Base-by-base conservation (phyloP, 2,329 filamentous ascomycete species). In the Cladophialophora exuberans region DNA sequence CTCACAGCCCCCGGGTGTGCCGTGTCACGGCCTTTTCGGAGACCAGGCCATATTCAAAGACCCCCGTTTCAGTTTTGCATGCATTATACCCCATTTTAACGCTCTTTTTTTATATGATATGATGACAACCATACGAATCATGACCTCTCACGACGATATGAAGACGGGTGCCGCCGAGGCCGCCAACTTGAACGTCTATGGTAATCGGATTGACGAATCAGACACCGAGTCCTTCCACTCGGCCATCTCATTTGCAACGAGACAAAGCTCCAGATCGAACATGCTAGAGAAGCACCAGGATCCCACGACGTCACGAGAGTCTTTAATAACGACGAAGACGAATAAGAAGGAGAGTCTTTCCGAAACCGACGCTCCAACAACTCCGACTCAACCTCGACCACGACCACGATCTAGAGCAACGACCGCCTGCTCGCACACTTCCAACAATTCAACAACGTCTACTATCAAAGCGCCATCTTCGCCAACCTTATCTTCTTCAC, bases 141-240 rank as follows among this genome's bases (percentile, higher is more conserved):
- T 48, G 43, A 53, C 13, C 33, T 38, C 28, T 15, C 47, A 39
- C 7, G 38, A 36, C 26, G 31, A 42, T 13, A 52, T 36, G 49
- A 43, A 48, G n/a, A 23, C 20, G n/a, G n/a, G n/a, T n/a, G n/a
- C n/a, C n/a, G n/a, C n/a, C n/a, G n/a, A n/a, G n/a, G n/a, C n/a
- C n/a, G n/a, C n/a, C n/a, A n/a, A n/a, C n/a, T n/a, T n/a, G n/a
- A n/a, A n/a, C 15, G 22, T 22, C 18, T 30, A 11, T 15, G 45
- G 26, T 20, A 17, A 33, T 6, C 38, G 18, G 7, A 28, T 26
- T 9, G 51, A 57, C 25, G 47, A 46, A 17, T 60, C 58, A 17
- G 58, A 60, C 20, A 28, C 54, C 38, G 58, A 60, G 35, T 60
- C 58, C n/a, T 60, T 60, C 47, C 58, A 60, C 36, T 60, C 58